These are phyloP conservation scores for Euphorbia pulcherrima DNA, from an alignment of 345 rosid genomes.

Conservation along the genomic window DNA sequence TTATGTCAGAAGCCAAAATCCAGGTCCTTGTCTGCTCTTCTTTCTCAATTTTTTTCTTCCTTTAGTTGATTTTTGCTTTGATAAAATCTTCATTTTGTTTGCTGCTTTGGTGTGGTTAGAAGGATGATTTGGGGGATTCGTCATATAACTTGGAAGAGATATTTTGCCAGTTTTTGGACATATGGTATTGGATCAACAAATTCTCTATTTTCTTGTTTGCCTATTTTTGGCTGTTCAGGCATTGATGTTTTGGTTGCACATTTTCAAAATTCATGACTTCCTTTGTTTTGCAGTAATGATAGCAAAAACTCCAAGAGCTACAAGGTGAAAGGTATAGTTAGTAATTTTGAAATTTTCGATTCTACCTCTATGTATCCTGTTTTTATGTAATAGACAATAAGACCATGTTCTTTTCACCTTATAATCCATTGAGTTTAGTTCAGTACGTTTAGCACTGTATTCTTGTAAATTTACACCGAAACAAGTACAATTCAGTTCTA, in stretches of 20 bases:
- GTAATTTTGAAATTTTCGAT: background rate
- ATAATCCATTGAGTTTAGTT: no score
- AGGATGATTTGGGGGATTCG: conserved; percentile 33
- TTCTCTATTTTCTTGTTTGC: background rate
- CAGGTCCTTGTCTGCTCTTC: conserved; percentile 34
- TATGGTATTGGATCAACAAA: conserved; percentile 30
- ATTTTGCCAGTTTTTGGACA: conserved; percentile 44
- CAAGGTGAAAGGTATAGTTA: conserved; percentile 38
- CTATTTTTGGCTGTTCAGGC: background rate
- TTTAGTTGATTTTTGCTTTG: background rate
- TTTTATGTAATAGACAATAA: background rate
- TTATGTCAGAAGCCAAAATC: conserved; percentile 55
- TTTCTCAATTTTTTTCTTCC: background rate
- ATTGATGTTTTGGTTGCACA: background rate
- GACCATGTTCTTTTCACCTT: no score
- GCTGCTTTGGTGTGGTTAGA: conserved; percentile 32
- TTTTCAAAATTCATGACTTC: conserved; percentile 1
- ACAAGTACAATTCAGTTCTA: no score
- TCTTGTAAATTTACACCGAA: no score
- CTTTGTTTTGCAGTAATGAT: conserved; percentile 13
- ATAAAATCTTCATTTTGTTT: background rate
- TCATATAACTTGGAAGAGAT: conserved; percentile 57
- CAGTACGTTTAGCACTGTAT: no score
- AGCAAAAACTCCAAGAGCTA: conserved; percentile 15
- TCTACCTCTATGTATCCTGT: background rate